These are phyloP conservation scores for Lyophyllum semitale DNA, from an alignment of 768 basidiomycete genomes.

Conservation along the genomic window DNA sequence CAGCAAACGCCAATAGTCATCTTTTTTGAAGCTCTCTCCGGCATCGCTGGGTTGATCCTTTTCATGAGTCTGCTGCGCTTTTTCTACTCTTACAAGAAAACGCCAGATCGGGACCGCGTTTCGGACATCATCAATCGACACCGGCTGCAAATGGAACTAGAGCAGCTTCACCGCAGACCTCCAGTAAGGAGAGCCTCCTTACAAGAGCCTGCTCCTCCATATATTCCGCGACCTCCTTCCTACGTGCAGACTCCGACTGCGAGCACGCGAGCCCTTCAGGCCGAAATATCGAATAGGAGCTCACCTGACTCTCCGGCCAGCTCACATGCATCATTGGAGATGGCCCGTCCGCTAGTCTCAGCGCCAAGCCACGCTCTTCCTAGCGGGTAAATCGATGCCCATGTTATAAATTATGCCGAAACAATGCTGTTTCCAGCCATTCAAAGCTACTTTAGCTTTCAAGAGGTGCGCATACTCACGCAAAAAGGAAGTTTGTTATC, in stretches of 20 bases:
- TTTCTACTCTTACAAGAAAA: conserved; percentile 41
- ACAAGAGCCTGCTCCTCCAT: conserved; percentile 53
- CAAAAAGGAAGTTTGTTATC: no score
- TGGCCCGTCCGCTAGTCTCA: background rate
- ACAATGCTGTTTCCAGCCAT: background rate
- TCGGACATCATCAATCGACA: conserved; percentile 42
- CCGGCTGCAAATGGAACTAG: conserved; percentile 53
- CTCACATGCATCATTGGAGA: background rate
- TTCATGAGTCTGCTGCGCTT: conserved; percentile 42
- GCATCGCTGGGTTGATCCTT: conserved; percentile 35
- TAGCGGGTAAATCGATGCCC: background rate
- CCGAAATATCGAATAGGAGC: conserved; percentile 10
- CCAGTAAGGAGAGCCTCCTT: conserved; percentile 25
- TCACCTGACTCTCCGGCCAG: conserved; percentile 14
- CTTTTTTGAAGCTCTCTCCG: conserved; percentile 48
- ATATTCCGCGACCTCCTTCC: conserved; percentile 49
- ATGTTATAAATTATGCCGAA: background rate
- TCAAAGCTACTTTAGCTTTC: background rate
- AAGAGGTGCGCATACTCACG: no score
- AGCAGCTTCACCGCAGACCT: conserved; percentile 44
- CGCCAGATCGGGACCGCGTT: conserved; percentile 48
- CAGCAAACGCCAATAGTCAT: conserved; percentile 37
- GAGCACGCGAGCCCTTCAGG: background rate
- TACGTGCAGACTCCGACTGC: conserved; percentile 30
- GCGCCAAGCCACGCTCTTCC: conserved; percentile 5